Evolutionary conservation across 1,139 yeast genomes (phyloP).

Genomic region (Suhomyces choctaworum): DNA sequence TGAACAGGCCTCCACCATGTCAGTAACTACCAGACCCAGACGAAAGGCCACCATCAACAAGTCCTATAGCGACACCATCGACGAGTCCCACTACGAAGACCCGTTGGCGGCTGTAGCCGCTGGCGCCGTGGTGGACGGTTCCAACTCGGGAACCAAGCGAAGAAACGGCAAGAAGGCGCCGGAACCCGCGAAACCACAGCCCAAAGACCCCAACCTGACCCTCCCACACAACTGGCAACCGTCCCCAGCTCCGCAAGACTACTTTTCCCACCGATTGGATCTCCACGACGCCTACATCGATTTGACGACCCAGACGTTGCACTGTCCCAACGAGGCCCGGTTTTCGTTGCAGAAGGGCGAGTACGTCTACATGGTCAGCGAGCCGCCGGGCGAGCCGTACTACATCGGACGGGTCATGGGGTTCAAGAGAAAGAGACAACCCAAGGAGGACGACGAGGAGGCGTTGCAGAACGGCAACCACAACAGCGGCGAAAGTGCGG

Average conservation of each 20-base stretch:
- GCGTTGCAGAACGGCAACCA: not conserved
- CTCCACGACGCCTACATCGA: conserved; percentile 39
- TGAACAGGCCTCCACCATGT: conserved; percentile 17
- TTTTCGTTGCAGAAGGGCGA: conserved; percentile 53
- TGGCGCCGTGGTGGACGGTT: conserved; percentile 1
- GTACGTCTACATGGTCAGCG: conserved; percentile 81
- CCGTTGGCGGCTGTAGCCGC: not conserved
- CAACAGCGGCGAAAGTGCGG: not conserved
- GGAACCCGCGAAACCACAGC: conserved; percentile 3
- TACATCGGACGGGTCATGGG: conserved; percentile 86
- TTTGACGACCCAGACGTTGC: conserved; percentile 29
- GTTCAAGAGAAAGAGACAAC: conserved; percentile 47
- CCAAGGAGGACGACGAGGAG: conserved; percentile 3
- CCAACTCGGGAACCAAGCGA: conserved; percentile 6
- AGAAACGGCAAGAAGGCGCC: conserved; percentile 8
- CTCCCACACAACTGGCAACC: conserved; percentile 48
- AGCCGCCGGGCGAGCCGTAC: conserved; percentile 95
- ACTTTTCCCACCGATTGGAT: conserved; percentile 39
- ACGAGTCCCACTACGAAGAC: conserved; percentile 36
- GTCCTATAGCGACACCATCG: conserved; percentile 42
- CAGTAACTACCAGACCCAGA: conserved; percentile 37
- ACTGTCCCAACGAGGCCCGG: conserved; percentile 35
- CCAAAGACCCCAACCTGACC: conserved; percentile 7
- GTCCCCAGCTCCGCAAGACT: conserved; percentile 28
- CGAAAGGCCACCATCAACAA: conserved; percentile 48